These are phyloP conservation scores for Sideroxylon spinosum DNA, from an alignment of 179 eudicot genomes.

Conservation along the genomic window DNA sequence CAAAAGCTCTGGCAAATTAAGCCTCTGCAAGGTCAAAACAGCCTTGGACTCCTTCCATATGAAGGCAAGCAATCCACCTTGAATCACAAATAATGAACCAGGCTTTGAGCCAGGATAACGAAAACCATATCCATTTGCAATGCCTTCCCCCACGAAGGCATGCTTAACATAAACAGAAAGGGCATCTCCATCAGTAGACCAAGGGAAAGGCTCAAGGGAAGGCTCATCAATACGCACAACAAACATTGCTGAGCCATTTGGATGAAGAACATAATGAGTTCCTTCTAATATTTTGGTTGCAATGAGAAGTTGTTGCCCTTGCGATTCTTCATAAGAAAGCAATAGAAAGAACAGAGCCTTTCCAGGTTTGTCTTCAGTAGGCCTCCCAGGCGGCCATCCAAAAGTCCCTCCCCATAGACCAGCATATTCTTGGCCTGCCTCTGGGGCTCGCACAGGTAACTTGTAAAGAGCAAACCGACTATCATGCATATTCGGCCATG, in stretches of 20 bases:
- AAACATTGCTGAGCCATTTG: conserved; percentile 88
- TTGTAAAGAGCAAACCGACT: conserved; percentile 70
- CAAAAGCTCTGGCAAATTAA: conserved; percentile 55
- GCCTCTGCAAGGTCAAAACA: conserved; percentile 61
- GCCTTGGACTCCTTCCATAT: conserved; percentile 67
- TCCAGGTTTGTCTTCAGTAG: conserved; percentile 65
- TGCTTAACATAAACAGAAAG: conserved; percentile 36
- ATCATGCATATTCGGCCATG: conserved; percentile 85
- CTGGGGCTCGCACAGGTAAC: conserved; percentile 45
- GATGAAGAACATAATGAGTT: conserved; percentile 70
- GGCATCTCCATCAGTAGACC: conserved; percentile 43
- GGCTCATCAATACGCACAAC: conserved; percentile 51
- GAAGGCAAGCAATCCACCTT: conserved; percentile 57
- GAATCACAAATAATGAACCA: conserved; percentile 1
- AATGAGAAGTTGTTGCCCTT: conserved; percentile 50
- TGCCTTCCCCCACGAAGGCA: conserved; percentile 62
- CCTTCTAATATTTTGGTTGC: conserved; percentile 17
- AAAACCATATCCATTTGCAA: conserved; percentile 76
- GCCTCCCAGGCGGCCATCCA: conserved; percentile 77
- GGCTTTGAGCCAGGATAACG: conserved; percentile 61
- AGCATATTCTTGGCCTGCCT: conserved; percentile 46
- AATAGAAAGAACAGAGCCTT: conserved; percentile 65
- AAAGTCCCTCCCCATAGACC: conserved; percentile 78
- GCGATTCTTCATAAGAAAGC: conserved; percentile 59
- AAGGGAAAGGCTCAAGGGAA: conserved; percentile 57